These are phyloP conservation scores for Epithemia pelagica DNA, from an alignment of 108 stramenopile genomes.

Conservation along the genomic window DNA sequence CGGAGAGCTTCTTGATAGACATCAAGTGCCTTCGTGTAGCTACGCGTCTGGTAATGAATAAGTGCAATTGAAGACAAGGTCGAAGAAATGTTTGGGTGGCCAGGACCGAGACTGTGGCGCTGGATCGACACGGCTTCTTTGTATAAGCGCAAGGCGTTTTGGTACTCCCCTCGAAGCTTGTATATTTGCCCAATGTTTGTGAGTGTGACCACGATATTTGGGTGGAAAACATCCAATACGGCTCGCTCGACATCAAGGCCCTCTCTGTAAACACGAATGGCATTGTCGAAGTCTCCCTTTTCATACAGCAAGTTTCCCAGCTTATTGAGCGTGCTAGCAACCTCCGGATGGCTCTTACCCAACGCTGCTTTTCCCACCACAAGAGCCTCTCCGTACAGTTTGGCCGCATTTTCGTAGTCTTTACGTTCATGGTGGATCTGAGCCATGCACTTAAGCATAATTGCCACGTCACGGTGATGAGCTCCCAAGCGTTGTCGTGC, in stretches of 20 bases:
- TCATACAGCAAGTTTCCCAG: constrained; percentile 61
- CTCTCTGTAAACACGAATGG: constrained; percentile 36
- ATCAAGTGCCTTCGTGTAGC: constrained; percentile 41
- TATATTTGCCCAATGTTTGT: constrained; percentile 71
- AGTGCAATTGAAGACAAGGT: constrained; percentile 46
- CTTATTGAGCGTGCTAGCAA: constrained; percentile 55
- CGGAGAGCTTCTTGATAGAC: constrained; percentile 56
- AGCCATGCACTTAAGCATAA: constrained; percentile 57
- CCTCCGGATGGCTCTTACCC: constrained; percentile 45
- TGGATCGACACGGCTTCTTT: constrained; percentile 40
- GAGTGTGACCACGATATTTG: constrained; percentile 52
- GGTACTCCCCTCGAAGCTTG: constrained; percentile 27
- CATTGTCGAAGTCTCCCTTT: constrained; percentile 37
- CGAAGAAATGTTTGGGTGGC: constrained; percentile 27
- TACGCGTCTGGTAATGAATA: constrained; percentile 42
- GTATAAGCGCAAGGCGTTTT: constrained; percentile 34
- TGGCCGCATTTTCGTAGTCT: constrained; percentile 33
- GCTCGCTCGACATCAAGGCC: constrained; percentile 57
- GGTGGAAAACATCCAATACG: constrained; percentile 36
- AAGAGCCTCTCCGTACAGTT: constrained; percentile 30
- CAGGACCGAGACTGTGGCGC: constrained; percentile 21
- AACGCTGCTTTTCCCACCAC: constrained; percentile 30
- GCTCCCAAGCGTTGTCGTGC: constrained; percentile 27
- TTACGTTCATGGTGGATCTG: constrained; percentile 52
- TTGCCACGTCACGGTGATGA: constrained; percentile 41